Percentiles rank a stretch among this genome's conserved stretches.
These are phyloP conservation scores for Claviceps maximensis DNA, from an alignment of 2,329 filamentous ascomycete species.

Conservation along the genomic window DNA sequence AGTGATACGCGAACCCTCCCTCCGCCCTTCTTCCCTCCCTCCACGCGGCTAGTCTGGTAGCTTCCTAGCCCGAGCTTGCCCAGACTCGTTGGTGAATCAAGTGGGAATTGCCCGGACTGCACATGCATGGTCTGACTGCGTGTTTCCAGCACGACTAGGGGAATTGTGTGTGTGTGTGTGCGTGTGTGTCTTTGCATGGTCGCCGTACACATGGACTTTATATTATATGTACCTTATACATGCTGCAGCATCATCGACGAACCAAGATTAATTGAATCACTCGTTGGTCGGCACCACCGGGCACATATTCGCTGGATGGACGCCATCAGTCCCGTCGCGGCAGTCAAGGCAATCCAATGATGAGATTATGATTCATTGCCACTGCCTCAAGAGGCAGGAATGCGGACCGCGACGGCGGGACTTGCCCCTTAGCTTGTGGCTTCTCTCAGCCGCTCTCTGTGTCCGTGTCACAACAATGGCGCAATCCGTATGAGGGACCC, in stretches of 20 bases:
- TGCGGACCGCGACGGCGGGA: too few relatives aligned
- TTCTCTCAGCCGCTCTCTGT: too few relatives aligned
- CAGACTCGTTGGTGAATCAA: background rate
- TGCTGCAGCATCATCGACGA: too few relatives aligned
- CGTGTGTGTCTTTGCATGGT: background rate
- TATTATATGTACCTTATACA: too few relatives aligned
- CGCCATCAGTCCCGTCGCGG: background rate
- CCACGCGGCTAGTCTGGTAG: background rate
- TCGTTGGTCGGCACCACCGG: background rate
- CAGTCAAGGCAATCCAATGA: background rate
- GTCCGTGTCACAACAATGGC: too few relatives aligned
- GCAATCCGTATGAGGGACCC: too few relatives aligned
- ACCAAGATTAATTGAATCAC: background rate
- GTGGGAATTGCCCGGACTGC: background rate
- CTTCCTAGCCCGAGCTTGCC: background rate
- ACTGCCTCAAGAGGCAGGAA: background rate
- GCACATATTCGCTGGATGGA: background rate
- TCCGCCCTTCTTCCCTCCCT: background rate
- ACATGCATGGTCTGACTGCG: background rate
- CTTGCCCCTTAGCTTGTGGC: too few relatives aligned
- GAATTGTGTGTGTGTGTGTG: background rate
- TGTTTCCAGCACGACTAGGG: too few relatives aligned
- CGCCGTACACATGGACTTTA: background rate
- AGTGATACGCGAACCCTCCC: background rate
- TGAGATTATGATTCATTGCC: background rate